These are phyloP conservation scores for Ceratobasidium sp. DNA, from an alignment of 1,284 basidiomycete species.

Conservation along the genomic window DNA sequence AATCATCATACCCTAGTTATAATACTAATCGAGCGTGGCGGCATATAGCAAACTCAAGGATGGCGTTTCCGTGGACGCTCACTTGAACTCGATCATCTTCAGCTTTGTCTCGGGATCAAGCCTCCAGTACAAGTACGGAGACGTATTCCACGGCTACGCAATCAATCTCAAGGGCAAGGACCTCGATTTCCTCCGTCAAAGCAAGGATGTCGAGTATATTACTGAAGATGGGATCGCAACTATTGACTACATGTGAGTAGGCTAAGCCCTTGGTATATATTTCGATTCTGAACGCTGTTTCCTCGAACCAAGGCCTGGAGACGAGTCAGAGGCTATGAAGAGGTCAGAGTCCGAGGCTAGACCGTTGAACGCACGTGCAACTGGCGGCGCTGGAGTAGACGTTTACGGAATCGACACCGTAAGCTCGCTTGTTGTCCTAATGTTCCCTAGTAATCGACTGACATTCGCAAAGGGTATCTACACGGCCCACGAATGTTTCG, in stretches of 20 bases:
- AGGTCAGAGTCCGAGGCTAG: constrained; percentile 64
- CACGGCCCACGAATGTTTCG: constrained; percentile 22
- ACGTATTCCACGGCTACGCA: too few relatives aligned
- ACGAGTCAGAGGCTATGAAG: not conserved
- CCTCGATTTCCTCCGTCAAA: constrained; percentile 35
- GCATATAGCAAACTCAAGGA: constrained; percentile 23
- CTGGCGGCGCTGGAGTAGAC: constrained; percentile 30
- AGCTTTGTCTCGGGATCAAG: constrained; percentile 5
- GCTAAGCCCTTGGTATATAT: not conserved
- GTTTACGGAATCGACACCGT: constrained; percentile 47
- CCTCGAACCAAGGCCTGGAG: not conserved
- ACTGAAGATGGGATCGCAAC: constrained; percentile 34
- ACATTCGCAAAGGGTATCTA: constrained; percentile 30
- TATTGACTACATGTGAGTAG: not conserved
- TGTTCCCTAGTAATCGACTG: constrained; percentile 68
- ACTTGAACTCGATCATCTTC: constrained; percentile 8
- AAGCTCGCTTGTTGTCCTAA: not conserved
- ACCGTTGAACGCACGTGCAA: constrained; percentile 49
- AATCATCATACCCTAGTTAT: not conserved
- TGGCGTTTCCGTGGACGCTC: constrained; percentile 7
- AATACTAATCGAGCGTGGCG: not conserved
- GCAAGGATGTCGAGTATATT: constrained; percentile 46
- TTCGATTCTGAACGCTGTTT: not conserved
- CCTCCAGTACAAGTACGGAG: constrained; percentile 39
- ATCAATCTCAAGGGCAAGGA: constrained; percentile 32